Conservation (phyloP, 768 basidiomycete genomes). For the Pulveroboletus frians region DNA sequence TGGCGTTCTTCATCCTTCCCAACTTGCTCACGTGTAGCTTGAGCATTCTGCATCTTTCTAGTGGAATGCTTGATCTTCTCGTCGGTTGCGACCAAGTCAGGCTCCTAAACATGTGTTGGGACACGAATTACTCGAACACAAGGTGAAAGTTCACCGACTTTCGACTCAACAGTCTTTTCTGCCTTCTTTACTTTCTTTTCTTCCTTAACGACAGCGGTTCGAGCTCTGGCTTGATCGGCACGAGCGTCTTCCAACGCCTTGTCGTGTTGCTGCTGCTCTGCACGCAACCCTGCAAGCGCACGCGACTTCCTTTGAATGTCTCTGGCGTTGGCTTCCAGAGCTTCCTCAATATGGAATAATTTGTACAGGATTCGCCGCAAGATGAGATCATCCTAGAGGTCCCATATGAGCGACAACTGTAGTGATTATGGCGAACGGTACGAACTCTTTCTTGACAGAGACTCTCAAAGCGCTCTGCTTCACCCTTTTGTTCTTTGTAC, state of each 20-base stretch:
- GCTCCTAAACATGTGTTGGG: constrained; percentile 50
- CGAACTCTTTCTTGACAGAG: constrained; percentile 70
- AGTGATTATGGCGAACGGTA: neutral
- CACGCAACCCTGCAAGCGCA: constrained; percentile 59
- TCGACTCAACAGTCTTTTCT: constrained; percentile 82
- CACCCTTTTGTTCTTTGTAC: constrained; percentile 94
- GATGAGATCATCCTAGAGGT: constrained; percentile 68
- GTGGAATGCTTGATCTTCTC: constrained; percentile 84
- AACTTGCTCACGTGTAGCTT: constrained; percentile 58
- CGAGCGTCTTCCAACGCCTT: constrained; percentile 67
- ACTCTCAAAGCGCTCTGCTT: constrained; percentile 82
- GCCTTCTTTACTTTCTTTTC: constrained; percentile 87
- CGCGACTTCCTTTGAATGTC: constrained; percentile 71
- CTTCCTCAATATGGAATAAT: constrained; percentile 83
- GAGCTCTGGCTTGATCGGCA: constrained; percentile 73
- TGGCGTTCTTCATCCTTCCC: constrained; percentile 51
- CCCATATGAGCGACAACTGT: constrained; percentile 3
- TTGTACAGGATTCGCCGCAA: constrained; percentile 81
- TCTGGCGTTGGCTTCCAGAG: constrained; percentile 66
- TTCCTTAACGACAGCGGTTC: constrained; percentile 70
- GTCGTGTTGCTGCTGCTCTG: constrained; percentile 68
- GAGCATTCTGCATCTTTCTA: constrained; percentile 71
- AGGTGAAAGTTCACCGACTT: constrained; percentile 42
- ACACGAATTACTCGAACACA: neutral
- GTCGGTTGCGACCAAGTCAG: constrained; percentile 77